A percentile compares a stretch with the other conserved stretches of the same genome.
Conservation (phyloP, 2,329 filamentous ascomycete species). For the Colletotrichum sp. region DNA sequence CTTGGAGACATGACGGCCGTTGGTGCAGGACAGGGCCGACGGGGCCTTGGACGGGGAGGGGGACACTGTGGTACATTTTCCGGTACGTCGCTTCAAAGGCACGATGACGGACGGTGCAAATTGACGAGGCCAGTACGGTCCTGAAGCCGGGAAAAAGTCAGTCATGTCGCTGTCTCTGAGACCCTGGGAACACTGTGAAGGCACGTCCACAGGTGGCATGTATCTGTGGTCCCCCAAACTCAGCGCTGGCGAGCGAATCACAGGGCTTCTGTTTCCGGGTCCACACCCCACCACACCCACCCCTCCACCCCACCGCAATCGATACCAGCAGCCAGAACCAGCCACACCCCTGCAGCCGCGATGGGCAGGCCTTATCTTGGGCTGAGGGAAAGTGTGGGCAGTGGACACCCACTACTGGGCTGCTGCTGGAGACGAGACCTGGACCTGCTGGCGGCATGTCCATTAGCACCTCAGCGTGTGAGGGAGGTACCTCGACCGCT, state of each 20-base stretch:
- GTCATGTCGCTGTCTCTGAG: not conserved
- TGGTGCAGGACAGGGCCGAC: constrained; percentile 4
- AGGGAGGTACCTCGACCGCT: not conserved
- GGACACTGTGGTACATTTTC: not conserved
- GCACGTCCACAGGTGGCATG: not conserved
- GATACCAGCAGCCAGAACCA: constrained; percentile 12
- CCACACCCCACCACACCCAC: constrained; percentile 18
- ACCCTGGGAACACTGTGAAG: constrained; percentile 14
- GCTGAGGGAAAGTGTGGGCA: not conserved
- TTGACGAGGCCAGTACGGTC: not conserved
- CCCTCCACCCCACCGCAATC: constrained; percentile 16
- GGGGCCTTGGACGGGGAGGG: not conserved
- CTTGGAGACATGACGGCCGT: constrained; percentile 5
- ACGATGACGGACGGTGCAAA: not conserved
- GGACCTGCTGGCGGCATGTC: not conserved
- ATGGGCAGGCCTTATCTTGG: constrained; percentile 20
- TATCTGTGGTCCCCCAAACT: constrained; percentile 20
- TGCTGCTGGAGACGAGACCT: not conserved
- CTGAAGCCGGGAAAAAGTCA: not conserved
- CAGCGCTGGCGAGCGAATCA: constrained; percentile 13
- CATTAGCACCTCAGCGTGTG: not conserved
- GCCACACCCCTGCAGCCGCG: constrained; percentile 16
- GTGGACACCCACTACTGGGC: not conserved
- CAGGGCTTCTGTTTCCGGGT: constrained; percentile 1
- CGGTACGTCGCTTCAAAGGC: not conserved